Base-by-base conservation (phyloP, 192 early-diverging fungal species). In the Spizellomyces punctatus region DNA sequence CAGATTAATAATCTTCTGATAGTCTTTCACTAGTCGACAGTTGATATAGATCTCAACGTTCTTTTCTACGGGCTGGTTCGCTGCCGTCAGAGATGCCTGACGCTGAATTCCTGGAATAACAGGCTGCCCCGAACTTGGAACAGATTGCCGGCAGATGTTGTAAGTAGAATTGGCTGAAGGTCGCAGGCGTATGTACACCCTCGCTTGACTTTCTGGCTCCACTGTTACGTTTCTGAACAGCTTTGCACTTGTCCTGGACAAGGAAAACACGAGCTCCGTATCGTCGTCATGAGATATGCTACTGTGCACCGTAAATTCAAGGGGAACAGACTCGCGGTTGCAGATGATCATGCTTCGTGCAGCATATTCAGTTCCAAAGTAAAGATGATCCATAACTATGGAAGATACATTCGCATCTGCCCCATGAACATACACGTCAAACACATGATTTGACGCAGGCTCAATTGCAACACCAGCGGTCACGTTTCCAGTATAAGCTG, bases 11-110 rank as follows among this genome's bases (percentile, higher is more conserved):
- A 82, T 88, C 55, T 90, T 87, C 66, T 92, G 91, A 71, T 90
- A 92, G 77, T 94, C 92, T 66, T 91, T 91, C 5, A 94, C 90
- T 16, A 91, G 78, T 10, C 91, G 83, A 64, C 92, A 94, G 69
- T 92, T 91, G 54, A 94, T 85, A 65, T 87, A 87, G 8, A 94
- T 89, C 71, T 92, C 90, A 21, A 90, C 80, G 3, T 78, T 72
- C 73, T 92, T 91, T 45, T 87, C 78, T 57, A 90, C 88, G n/a
- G 86, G 72, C 27, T 77, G 64, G 52, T 91, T 76, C 0, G 86
- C 82, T 36, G 72, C 76, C 17, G 81, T 76, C 17, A 91, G 61
- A 0, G 84, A 67, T 8, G 36, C n/a, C n/a, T 56, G 70, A 54
- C 63, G 57, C 50, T 72, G 66, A 14, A 64, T 44, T 6, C 76